Evolutionary conservation across 257 asterid genomes (phyloP).

Genomic region (Gardenia jasminoides): DNA sequence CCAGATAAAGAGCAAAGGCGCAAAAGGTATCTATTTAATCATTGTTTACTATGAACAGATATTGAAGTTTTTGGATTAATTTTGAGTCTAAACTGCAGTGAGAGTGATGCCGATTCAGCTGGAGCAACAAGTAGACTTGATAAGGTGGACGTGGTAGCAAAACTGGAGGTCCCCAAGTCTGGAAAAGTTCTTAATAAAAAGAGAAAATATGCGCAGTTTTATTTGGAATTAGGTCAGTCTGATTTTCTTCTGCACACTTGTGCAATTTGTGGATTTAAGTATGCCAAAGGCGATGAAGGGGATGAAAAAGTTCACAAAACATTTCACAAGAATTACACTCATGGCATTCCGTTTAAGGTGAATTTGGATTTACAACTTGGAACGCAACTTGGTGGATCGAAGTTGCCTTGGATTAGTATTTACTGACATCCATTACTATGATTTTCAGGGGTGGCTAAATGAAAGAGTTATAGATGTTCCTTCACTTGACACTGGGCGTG

Average conservation of each 20-base stretch:
- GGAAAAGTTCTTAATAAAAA: slow-evolving; percentile 58
- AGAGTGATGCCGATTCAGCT: slow-evolving; percentile 18
- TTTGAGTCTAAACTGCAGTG: slow-evolving; percentile 15
- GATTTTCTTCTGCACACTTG: slow-evolving; percentile 66
- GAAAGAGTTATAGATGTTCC: slow-evolving; percentile 49
- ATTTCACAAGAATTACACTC: slow-evolving; percentile 74
- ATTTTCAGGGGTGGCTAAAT: slow-evolving; percentile 65
- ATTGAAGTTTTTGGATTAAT: background rate
- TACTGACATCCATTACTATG: background rate
- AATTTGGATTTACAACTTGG: background rate
- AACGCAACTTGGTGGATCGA: background rate
- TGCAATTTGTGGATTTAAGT: slow-evolving; percentile 57
- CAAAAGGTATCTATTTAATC: background rate
- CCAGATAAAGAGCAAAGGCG: too few species aligned
- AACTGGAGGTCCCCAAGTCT: slow-evolving; percentile 22
- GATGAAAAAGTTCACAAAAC: slow-evolving; percentile 74
- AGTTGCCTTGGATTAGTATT: background rate
- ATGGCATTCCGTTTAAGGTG: slow-evolving; percentile 75
- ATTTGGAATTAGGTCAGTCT: slow-evolving; percentile 77
- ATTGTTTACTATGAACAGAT: background rate
- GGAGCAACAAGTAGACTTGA: slow-evolving; percentile 22
- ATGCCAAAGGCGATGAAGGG: slow-evolving; percentile 60
- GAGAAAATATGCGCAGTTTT: slow-evolving; percentile 65
- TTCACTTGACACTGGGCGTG: slow-evolving; percentile 47
- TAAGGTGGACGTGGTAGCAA: background rate